Percentiles rank a stretch among this genome's conserved stretches.
Conservation (phyloP, 306 rosid genomes). For the Vigna unguiculata region DNA sequence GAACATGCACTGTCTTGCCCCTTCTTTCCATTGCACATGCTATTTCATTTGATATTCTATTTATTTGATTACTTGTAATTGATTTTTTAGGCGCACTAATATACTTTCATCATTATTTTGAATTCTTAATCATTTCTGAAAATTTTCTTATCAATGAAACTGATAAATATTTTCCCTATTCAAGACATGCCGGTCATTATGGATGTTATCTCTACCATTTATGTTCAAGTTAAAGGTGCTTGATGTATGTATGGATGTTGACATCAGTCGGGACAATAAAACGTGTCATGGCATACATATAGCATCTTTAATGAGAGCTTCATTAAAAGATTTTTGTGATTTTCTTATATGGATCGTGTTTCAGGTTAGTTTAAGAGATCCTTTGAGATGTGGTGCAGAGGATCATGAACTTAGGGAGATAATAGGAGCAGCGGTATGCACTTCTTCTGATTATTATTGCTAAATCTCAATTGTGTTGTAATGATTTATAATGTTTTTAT, state of each 20-base stretch:
- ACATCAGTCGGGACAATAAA: slow-evolving; percentile 6
- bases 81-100: not conserved
- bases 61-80: not conserved
- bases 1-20: not conserved
- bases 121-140: not conserved
- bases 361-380: slow-evolving; percentile 95
- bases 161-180: not conserved
- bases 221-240: not conserved
- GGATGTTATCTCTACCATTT: not conserved
- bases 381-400: slow-evolving; percentile 75
- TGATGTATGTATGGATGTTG: not conserved
- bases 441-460: slow-evolving; percentile 28
- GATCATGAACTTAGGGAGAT: slow-evolving; percentile 76
- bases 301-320: slow-evolving; percentile 10
- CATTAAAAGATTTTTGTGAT: slow-evolving; percentile 8
- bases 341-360: slow-evolving; percentile 34
- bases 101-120: not conserved
- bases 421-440: slow-evolving; percentile 83
- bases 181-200: not conserved
- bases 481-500: not conserved
- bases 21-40: slow-evolving; percentile 1
- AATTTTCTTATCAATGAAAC: not conserved
- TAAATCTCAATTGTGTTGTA: slow-evolving; percentile 27
- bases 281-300: not conserved
- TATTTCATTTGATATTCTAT: not conserved